Percentiles rank a stretch among this genome's conserved stretches.
These are phyloP conservation scores for Myriosclerotinia curreyana DNA, from an alignment of 2,329 filamentous ascomycete species.

Conservation along the genomic window DNA sequence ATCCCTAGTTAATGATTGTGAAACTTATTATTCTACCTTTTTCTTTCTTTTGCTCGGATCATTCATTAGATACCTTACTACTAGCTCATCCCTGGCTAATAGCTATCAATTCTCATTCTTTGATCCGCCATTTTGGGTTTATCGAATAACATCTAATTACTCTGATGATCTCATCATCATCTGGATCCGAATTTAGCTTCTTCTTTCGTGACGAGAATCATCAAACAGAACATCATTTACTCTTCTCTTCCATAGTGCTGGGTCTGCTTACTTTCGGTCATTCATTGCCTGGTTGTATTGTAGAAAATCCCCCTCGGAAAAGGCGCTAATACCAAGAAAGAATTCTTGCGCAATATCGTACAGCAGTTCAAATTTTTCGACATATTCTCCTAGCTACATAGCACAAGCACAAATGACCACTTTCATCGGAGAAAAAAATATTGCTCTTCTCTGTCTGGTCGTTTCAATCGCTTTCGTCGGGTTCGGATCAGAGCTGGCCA, in stretches of 20 bases:
- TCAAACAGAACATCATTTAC: constrained; percentile 1
- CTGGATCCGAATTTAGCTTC: constrained; percentile 7
- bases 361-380: constrained; percentile 19
- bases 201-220: not conserved
- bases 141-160: constrained; percentile 11
- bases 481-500: constrained; percentile 11
- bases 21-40: constrained; percentile 5
- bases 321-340: constrained; percentile 9
- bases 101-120: constrained; percentile 9
- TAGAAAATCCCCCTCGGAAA: not conserved
- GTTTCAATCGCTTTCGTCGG: constrained; percentile 4
- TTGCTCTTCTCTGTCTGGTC: not conserved
- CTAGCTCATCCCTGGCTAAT: constrained; percentile 15
- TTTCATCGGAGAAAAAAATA: constrained; percentile 1
- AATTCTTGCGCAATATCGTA: constrained; percentile 22
- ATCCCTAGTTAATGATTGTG: constrained; percentile 5
- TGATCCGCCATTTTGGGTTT: constrained; percentile 6
- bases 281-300: not conserved
- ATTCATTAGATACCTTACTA: constrained; percentile 2
- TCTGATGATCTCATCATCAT: constrained; percentile 14
- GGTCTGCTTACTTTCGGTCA: constrained; percentile 10
- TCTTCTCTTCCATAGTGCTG: constrained; percentile 1
- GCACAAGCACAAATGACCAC: constrained; percentile 18
- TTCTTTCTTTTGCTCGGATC: constrained; percentile 10
- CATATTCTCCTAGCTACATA: constrained; percentile 21